Base-by-base conservation (phyloP, 371 early-diverging fungal species). In the Fennellomyces sp. region DNA sequence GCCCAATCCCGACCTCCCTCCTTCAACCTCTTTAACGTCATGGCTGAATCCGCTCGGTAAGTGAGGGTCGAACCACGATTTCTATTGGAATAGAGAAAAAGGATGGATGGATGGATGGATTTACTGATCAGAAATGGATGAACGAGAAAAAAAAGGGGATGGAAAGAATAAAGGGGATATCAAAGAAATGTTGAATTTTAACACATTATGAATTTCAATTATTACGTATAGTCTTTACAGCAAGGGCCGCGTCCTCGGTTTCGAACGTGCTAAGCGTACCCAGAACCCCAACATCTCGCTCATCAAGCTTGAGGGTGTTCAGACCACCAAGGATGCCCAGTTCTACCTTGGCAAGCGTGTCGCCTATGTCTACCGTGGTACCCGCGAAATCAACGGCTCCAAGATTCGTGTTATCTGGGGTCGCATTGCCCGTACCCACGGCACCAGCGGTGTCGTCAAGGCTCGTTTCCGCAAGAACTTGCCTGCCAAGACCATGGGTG, bases 351-450 rank as follows among this genome's bases (percentile, higher is more conserved):
- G 94, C 77, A 94, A 93, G 88, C 90, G 91, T 77, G 80, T 88
- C 58, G 89, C 88, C 47, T 90, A 85, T 47, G 86, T 91, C 76
- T 94, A 94, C 88, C 87, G 88, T 64, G 94, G 92, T 70, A 92
- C 93, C 84, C 87, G 88, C 62, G 88, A 90, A 64, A 87, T 89
- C 65, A 91, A 95, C 83, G 97, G 97, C 68, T 87, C 91, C 81
- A 89, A 91, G 82, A 83, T 95, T 84, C 91, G 97, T 74, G 92
- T 91, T 76, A 94, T 97, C 87, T 98, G 97, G 97, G 98, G 98
- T 68, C 90, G 92, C 65, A 83, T 97, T 80, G 91, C 94, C 69
- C 91, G 97, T 69, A 63, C 92, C 72, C 98, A 98, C 83, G 98
- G 98, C 67, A 96, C 89, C 82, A 89, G 89, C 65, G 98, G 98